Base-by-base conservation (phyloP, 2,329 filamentous ascomycete species). In the Colletotrichum tamarilloi region DNA sequence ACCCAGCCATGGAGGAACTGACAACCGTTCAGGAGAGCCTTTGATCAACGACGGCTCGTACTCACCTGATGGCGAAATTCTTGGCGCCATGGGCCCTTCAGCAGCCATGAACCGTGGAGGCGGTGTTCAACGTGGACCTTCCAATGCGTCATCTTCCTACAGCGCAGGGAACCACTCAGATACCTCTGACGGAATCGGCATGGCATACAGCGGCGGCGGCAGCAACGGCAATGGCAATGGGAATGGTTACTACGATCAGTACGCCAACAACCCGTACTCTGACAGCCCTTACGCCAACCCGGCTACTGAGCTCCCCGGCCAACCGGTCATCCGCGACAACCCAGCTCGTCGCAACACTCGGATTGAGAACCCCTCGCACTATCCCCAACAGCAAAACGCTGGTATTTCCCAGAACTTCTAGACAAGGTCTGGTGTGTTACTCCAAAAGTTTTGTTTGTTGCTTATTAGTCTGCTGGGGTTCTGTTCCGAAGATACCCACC, bases 401-500 rank as follows among this genome's bases (percentile, higher is more conserved):
- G 97, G 97, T 72, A 98, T 99, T 79, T 94, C 97, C 38, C 97
- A 98, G 84, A 99, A 99, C 83, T 99, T 99, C 79, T 98, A 90
- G 46, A 22, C 6, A 35, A 59, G 42, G 52, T 30, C 60, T 30
- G 7, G 24, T 14, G 26, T 35, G 22, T 19, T 38, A 52, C 5
- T 28, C 24, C 42, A 62, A 32, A 66, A 28, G 38, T 63, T 63
- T 32, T 38, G 60, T 70, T 70, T 66, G 60, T 62, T 65, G 55
- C 49, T 56, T 30, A 62, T 24, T 46, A 32, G 71, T 62, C 67
- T 66, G 62, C 28, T 73, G 67, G 67, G 67, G 56, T 52, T 71
- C 62, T 35, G 62, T 73, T 73, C 62, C 26, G 38, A 73, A 71
- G 71, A 73, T 73, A 73, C 71, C 71, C 67, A 52, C 24, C 70